Percentiles rank a stretch among this genome's conserved stretches.
These are phyloP conservation scores for Phyllosticta citriasiana DNA, from an alignment of 2,329 filamentous ascomycete genomes.

Conservation along the genomic window DNA sequence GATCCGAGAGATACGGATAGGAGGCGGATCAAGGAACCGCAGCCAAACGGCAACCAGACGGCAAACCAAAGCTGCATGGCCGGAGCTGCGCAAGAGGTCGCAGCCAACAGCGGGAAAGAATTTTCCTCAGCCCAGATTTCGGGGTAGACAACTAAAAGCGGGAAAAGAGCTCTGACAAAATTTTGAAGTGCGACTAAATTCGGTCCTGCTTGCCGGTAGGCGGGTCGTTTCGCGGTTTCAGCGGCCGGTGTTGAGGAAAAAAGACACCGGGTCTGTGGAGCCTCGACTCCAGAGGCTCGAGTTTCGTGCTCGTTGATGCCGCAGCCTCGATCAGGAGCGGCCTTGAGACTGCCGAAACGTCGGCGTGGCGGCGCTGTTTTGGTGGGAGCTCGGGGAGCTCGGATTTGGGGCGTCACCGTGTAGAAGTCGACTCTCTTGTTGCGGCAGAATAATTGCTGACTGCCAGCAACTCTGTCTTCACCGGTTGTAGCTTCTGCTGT, in stretches of 20 bases:
- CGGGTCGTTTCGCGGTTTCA: background rate
- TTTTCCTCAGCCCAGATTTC: background rate
- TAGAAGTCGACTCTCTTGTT: background rate
- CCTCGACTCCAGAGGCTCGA: background rate
- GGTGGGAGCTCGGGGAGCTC: conserved; percentile 4
- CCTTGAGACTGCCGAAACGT: conserved; percentile 6
- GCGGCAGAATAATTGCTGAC: background rate
- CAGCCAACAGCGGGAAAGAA: background rate
- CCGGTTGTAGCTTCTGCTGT: background rate
- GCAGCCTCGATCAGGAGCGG: background rate
- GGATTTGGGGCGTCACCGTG: background rate
- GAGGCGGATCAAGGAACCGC: background rate
- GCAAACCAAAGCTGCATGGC: background rate
- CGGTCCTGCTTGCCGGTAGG: background rate
- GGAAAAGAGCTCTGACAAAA: background rate
- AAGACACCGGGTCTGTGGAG: background rate
- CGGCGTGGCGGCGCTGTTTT: conserved; percentile 3
- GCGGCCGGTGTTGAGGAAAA: background rate
- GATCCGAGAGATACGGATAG: background rate
- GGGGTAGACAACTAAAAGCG: background rate
- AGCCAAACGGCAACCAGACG: background rate
- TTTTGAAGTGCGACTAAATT: background rate
- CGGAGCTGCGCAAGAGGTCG: background rate
- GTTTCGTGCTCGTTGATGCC: background rate
- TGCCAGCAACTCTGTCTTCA: background rate